Conservation (phyloP, 2,329 filamentous ascomycete species). For the Pochonia chlamydosporia region DNA sequence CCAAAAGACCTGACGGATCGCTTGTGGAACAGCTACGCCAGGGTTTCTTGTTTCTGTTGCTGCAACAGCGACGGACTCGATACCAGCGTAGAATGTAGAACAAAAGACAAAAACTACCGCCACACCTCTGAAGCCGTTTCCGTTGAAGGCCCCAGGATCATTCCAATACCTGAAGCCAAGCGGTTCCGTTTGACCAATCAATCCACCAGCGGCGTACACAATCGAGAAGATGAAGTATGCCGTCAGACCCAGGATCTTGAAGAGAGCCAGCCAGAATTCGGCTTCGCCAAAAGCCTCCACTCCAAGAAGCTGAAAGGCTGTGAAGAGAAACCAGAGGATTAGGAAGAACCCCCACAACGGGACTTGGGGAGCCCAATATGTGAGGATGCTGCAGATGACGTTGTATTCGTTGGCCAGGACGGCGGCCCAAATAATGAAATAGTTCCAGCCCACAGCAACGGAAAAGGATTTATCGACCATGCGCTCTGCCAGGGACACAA, state of each 20-base stretch:
- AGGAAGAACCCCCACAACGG: constrained; percentile 65
- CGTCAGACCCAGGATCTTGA: constrained; percentile 65
- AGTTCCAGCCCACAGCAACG: constrained; percentile 66
- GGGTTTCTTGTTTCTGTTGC: constrained; percentile 57
- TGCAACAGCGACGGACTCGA: constrained; percentile 57
- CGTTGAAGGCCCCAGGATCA: constrained; percentile 61
- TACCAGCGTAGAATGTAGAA: constrained; percentile 66
- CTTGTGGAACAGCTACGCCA: constrained; percentile 47
- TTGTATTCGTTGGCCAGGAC: constrained; percentile 69
- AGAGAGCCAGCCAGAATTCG: constrained; percentile 71
- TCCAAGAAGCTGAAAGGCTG: constrained; percentile 63
- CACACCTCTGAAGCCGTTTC: constrained; percentile 60
- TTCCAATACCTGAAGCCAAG: constrained; percentile 69
- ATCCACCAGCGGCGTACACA: constrained; percentile 63
- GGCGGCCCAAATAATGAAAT: constrained; percentile 61
- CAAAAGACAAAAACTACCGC: constrained; percentile 64
- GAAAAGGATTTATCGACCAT: constrained; percentile 67
- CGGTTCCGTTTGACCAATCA: constrained; percentile 48
- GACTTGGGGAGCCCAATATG: constrained; percentile 57
- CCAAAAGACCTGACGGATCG: constrained; percentile 56
- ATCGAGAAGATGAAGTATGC: constrained; percentile 72
- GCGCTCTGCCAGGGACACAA: constrained; percentile 63
- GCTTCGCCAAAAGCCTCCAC: constrained; percentile 72
- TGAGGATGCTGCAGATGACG: constrained; percentile 58
- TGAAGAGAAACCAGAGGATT: constrained; percentile 69